Base-by-base conservation (phyloP, 371 early-diverging fungal genomes). In the Zancudomyces culisetae region DNA sequence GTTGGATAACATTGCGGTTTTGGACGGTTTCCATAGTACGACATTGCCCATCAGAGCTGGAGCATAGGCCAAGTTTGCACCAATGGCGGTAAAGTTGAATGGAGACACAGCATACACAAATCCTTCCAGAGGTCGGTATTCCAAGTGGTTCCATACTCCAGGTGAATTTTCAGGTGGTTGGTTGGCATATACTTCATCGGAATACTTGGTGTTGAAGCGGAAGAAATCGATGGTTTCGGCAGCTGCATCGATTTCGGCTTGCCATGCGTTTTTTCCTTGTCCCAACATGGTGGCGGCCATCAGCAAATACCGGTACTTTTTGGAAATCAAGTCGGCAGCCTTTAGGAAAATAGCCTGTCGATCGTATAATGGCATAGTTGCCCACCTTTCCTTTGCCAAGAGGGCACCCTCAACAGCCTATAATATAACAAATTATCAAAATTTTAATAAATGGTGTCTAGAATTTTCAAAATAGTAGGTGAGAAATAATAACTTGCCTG, bases 11-110 rank as follows among this genome's bases (percentile, higher is more conserved):
- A 87, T 76, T 35, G 93, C 85, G 59, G 78, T 69, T 29, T 83
- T 79, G 28, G 94, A 85, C 19, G 98, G 98, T 75, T 96, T 97
- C 95, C 95, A 96, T 55, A 97, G 66, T 30, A 89, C 87, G 27
- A 90, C 90, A 69, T 96, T 97, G 54, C 90, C 89, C 96, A 97
- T 92, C 62, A 97, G 70, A 19, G 89, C 95, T 27, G 98, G 96
- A 2, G 96, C 94, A 59, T 77, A 71, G 30, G 81, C 81, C 52
- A 97, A 72, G 72, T 97, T 97, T 59, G 87, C 96, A 60, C 90
- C 98, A 59, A 97, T 97, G 52, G 98, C 98, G 30, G 98, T 97
- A 63, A 97, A 97, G 78, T 97, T 97, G 82, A 97, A 97, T 20
- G 98, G 98, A 19, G 93, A 87, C 51, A 90, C 82, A 42, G 95